Conservation (phyloP, 2,329 filamentous ascomycete species). For the Arthrobotrys conoides region DNA sequence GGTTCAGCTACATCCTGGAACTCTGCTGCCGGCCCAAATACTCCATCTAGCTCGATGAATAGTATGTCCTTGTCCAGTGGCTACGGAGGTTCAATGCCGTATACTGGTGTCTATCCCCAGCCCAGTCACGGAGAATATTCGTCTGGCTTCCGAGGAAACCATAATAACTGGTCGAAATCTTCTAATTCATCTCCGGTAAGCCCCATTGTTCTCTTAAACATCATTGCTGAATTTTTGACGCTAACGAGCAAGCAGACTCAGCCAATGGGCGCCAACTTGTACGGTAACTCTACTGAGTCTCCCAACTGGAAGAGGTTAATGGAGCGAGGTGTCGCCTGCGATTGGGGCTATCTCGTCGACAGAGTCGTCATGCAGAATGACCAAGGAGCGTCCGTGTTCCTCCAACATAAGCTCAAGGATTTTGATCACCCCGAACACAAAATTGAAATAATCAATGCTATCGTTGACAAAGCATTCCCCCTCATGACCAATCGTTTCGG, state of each 20-base stretch:
- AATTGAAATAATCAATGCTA: slow-evolving; percentile 95
- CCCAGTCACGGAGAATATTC: slow-evolving; percentile 37
- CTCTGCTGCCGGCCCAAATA: slow-evolving; percentile 29
- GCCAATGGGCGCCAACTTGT: slow-evolving; percentile 40
- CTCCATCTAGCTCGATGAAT: slow-evolving; percentile 35
- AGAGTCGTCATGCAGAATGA: slow-evolving; percentile 99
- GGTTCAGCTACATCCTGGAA: slow-evolving; percentile 47
- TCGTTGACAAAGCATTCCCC: slow-evolving; percentile 74
- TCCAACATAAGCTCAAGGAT: slow-evolving; percentile 95
- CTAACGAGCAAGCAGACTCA: slow-evolving; percentile 24
- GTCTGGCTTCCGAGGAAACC: slow-evolving; percentile 35
- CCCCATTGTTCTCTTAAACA: neutral
- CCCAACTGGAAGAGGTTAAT: slow-evolving; percentile 60
- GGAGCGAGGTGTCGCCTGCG: slow-evolving; percentile 72
- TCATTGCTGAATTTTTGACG: neutral
- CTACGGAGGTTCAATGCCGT: slow-evolving; percentile 31
- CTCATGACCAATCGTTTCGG: slow-evolving; percentile 99
- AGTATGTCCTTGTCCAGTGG: slow-evolving; percentile 25
- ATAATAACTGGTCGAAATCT: slow-evolving; percentile 33
- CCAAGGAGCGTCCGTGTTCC: slow-evolving; percentile 97
- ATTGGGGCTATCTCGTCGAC: slow-evolving; percentile 99
- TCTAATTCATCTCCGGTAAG: slow-evolving; percentile 42
- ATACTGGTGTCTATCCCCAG: slow-evolving; percentile 31
- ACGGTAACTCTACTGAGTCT: slow-evolving; percentile 51
- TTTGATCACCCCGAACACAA: slow-evolving; percentile 95